Percentiles rank a stretch among this genome's conserved stretches.
These are phyloP conservation scores for Candida maltosa DNA, from an alignment of 805 yeast genomes.

Conservation along the genomic window DNA sequence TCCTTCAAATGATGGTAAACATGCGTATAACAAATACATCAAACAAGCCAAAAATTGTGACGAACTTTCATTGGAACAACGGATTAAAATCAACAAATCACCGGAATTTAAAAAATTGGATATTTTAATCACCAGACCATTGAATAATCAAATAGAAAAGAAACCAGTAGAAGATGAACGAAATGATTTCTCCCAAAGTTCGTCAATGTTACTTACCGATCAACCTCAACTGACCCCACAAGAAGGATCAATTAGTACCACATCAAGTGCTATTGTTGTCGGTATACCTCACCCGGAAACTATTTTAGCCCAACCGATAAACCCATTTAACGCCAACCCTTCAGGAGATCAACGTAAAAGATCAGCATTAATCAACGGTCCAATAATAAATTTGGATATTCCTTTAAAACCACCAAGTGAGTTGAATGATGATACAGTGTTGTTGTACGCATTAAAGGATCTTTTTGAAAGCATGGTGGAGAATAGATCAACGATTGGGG, in stretches of 20 bases:
- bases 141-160: constrained; percentile 13
- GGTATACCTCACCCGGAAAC: constrained; percentile 43
- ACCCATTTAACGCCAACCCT: constrained; percentile 38
- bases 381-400: constrained; percentile 78
- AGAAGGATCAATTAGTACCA: constrained; percentile 23
- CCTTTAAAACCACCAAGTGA: constrained; percentile 44
- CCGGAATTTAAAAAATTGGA: constrained; percentile 28
- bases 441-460: constrained; percentile 70
- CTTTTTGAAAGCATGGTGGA: constrained; percentile 81
- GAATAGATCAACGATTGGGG: constrained; percentile 65
- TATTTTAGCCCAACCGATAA: constrained; percentile 28
- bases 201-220: constrained; percentile 29
- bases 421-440: constrained; percentile 25
- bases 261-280: constrained; percentile 32
- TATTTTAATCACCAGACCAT: constrained; percentile 37
- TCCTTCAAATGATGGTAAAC: constrained; percentile 6
- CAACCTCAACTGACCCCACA: constrained; percentile 10
- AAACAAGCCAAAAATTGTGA: constrained; percentile 30
- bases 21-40: constrained; percentile 12
- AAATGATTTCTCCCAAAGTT: constrained; percentile 30
- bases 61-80: constrained; percentile 31
- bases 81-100: constrained; percentile 23
- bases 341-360: constrained; percentile 73
- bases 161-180: constrained; percentile 12
- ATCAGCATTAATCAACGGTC: constrained; percentile 75